Percentiles rank a stretch among this genome's conserved stretches.
These are phyloP conservation scores for Nakazawaea peltata DNA, from an alignment of 805 yeast genomes.

Conservation along the genomic window DNA sequence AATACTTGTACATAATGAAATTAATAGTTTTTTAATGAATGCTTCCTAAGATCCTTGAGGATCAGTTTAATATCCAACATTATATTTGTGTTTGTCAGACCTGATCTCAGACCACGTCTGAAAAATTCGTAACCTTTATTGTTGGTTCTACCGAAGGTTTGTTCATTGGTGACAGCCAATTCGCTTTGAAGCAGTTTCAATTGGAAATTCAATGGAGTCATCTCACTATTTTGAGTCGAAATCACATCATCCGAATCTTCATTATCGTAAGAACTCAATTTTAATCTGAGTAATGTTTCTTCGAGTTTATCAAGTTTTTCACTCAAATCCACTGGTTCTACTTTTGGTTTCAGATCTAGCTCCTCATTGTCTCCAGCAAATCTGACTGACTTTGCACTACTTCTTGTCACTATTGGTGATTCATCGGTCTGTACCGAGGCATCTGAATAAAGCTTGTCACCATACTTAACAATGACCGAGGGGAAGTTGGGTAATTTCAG, in stretches of 20 bases:
- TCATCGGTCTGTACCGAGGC: constrained; percentile 13
- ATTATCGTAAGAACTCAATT: constrained; percentile 1
- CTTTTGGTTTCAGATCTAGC: constrained; percentile 1
- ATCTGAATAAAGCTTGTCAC: constrained; percentile 28
- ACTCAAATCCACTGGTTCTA: constrained; percentile 1
- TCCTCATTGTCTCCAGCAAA: too few species aligned
- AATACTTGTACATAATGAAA: neutral
- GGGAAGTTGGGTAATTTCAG: constrained; percentile 26
- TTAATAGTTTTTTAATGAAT: neutral
- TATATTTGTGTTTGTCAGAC: neutral
- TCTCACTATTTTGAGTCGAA: constrained; percentile 18
- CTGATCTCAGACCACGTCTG: neutral
- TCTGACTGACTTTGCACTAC: too few species aligned
- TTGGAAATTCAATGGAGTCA: constrained; percentile 27
- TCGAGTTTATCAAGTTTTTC: neutral
- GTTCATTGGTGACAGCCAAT: constrained; percentile 18
- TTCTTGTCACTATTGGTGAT: too few species aligned
- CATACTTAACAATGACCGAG: constrained; percentile 32
- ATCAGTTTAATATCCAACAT: neutral
- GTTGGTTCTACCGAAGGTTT: neutral
- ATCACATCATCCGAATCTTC: neutral
- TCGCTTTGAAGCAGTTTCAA: constrained; percentile 22
- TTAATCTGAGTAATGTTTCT: constrained; percentile 2
- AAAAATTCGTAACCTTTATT: constrained; percentile 6
- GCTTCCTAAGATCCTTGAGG: neutral